Evolutionary conservation across 2,329 filamentous ascomycete species (phyloP).

Genomic region (Colletotrichum spinosum): DNA sequence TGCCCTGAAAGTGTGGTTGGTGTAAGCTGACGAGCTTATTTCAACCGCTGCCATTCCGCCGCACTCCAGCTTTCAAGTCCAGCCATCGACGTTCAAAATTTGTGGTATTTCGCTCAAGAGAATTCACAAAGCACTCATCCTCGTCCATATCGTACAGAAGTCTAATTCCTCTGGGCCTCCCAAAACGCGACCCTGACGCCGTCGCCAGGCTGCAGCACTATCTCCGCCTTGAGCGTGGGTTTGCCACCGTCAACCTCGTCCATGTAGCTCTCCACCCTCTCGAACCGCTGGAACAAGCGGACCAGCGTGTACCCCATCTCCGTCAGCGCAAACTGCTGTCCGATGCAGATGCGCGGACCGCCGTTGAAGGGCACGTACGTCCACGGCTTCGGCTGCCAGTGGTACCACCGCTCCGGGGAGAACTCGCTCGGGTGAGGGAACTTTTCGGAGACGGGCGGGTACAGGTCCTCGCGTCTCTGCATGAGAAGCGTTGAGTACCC

Average conservation of each 20-base stretch:
- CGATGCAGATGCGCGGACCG: conserved; percentile 79
- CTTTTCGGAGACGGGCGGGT: conserved; percentile 61
- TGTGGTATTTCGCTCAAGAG: not conserved
- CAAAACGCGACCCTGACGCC: conserved; percentile 70
- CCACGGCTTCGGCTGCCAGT: conserved; percentile 74
- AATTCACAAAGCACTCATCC: not conserved
- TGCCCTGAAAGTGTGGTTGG: not conserved
- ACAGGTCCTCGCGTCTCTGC: conserved; percentile 76
- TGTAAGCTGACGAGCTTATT: conserved; percentile 1
- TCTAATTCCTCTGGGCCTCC: conserved; percentile 49
- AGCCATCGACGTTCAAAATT: not conserved
- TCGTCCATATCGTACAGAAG: not conserved
- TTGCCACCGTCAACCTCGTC: conserved; percentile 63
- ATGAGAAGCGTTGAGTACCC: conserved; percentile 77
- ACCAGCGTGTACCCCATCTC: conserved; percentile 81
- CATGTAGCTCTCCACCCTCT: conserved; percentile 70
- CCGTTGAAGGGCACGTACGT: conserved; percentile 82
- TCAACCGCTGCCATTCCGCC: not conserved
- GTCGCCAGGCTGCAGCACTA: conserved; percentile 69
- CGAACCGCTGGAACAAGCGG: conserved; percentile 78
- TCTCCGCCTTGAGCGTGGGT: conserved; percentile 67
- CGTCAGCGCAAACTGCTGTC: conserved; percentile 84
- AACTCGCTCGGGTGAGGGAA: conserved; percentile 63
- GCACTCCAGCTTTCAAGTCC: not conserved
- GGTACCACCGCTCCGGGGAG: conserved; percentile 75